Percentiles rank a stretch among this genome's conserved stretches.
phyloP scores from a whole-genome alignment of 1,284 basidiomycete species.

The Ustilago curta region DNA sequence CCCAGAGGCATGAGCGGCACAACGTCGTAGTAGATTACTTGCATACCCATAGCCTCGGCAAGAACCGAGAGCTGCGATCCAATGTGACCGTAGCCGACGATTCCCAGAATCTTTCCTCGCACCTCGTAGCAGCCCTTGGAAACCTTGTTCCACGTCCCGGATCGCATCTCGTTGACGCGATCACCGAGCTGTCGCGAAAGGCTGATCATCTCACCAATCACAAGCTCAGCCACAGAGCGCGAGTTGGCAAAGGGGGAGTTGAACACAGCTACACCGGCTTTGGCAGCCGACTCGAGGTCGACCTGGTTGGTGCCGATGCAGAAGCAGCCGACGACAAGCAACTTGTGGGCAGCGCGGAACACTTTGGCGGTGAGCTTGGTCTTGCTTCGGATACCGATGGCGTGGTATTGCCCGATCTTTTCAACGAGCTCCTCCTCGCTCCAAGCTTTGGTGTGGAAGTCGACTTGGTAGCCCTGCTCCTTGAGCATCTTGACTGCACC shows the following conservation, averaged over 20 bases:
- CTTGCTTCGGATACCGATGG: slow-evolving; percentile 95
- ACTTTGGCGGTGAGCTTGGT: slow-evolving; percentile 93
- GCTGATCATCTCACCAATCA: slow-evolving; percentile 91
- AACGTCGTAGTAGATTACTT: slow-evolving; percentile 95
- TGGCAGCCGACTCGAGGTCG: slow-evolving; percentile 85
- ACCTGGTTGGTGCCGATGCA: slow-evolving; percentile 99
- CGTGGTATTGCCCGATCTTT: slow-evolving; percentile 89
- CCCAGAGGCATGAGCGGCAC: slow-evolving; percentile 98
- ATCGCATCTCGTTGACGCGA: slow-evolving; percentile 85
- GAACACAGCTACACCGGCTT: slow-evolving; percentile 95
- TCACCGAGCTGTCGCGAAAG: slow-evolving; percentile 95
- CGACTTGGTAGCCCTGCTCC: slow-evolving; percentile 90
- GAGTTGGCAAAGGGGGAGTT: slow-evolving; percentile 99
- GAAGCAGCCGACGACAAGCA: slow-evolving; percentile 97
- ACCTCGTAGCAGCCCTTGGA: slow-evolving; percentile 98
- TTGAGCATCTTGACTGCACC: slow-evolving; percentile 87
- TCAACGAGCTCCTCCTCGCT: slow-evolving; percentile 90
- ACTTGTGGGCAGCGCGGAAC: slow-evolving; percentile 74
- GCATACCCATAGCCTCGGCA: slow-evolving; percentile 95
- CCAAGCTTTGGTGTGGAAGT: slow-evolving; percentile 87
- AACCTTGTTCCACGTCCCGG: slow-evolving; percentile 98
- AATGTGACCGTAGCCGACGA: slow-evolving; percentile 98
- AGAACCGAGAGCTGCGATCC: slow-evolving; percentile 97
- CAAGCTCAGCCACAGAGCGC: slow-evolving; percentile 97
- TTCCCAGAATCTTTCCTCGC: slow-evolving; percentile 96